These are phyloP conservation scores for Escovopsis weberi DNA, from an alignment of 2,329 filamentous ascomycete genomes.

Conservation along the genomic window DNA sequence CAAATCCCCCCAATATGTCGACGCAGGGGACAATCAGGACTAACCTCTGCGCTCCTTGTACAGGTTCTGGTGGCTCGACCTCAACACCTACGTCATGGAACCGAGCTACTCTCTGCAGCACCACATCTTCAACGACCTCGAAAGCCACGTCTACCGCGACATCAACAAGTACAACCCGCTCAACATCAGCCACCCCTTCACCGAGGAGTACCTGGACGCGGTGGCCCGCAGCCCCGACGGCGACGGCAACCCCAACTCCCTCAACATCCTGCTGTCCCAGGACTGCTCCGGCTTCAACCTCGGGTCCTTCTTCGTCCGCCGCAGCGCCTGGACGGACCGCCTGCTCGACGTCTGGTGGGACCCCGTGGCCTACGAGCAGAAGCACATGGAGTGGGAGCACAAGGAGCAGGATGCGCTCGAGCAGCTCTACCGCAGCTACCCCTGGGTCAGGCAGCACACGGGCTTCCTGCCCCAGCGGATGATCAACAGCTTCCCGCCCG, in stretches of 20 bases:
- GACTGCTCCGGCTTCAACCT: slow-evolving; percentile 95
- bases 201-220: slow-evolving; percentile 60
- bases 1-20: background rate
- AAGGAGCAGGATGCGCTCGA: slow-evolving; percentile 95
- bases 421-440: slow-evolving; percentile 78
- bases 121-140: slow-evolving; percentile 76
- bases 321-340: slow-evolving; percentile 79
- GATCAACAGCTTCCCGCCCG: slow-evolving; percentile 87
- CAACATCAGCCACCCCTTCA: slow-evolving; percentile 77
- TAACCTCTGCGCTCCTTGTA: background rate
- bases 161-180: slow-evolving; percentile 94
- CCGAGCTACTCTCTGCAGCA: slow-evolving; percentile 76
- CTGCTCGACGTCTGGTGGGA: slow-evolving; percentile 98
- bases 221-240: slow-evolving; percentile 58
- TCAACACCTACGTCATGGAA: slow-evolving; percentile 98
- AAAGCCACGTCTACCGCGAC: slow-evolving; percentile 69
- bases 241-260: slow-evolving; percentile 61
- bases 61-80: slow-evolving; percentile 98
- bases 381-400: slow-evolving; percentile 98
- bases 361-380: slow-evolving; percentile 91
- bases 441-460: slow-evolving; percentile 80
- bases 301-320: slow-evolving; percentile 82
- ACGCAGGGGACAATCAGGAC: slow-evolving; percentile 29
- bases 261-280: slow-evolving; percentile 81
- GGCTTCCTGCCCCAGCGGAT: slow-evolving; percentile 82